phyloP scores from a whole-genome alignment of 2,329 filamentous ascomycete species.

The Claviceps arundinis region DNA sequence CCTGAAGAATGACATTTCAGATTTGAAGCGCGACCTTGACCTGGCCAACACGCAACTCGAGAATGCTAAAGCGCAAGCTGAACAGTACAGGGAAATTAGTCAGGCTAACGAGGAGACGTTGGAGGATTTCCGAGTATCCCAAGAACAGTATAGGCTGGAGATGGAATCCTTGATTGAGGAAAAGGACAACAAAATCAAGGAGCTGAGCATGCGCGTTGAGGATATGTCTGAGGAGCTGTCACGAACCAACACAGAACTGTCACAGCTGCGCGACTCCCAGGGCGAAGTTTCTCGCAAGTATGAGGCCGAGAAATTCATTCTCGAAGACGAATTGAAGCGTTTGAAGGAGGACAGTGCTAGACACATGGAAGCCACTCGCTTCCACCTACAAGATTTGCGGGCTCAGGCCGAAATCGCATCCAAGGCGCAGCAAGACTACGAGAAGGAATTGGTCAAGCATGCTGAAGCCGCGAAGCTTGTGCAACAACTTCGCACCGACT shows the following conservation, averaged over 20 bases:
- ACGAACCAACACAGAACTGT: slow-evolving; percentile 70
- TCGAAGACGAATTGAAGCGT: slow-evolving; percentile 67
- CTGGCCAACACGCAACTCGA: slow-evolving; percentile 69
- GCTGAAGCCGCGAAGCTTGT: slow-evolving; percentile 84
- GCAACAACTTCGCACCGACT: slow-evolving; percentile 64
- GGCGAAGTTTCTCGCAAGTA: slow-evolving; percentile 57
- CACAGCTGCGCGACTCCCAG: slow-evolving; percentile 65
- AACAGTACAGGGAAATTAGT: slow-evolving; percentile 80
- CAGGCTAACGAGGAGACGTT: slow-evolving; percentile 80
- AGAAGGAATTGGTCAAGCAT: slow-evolving; percentile 87
- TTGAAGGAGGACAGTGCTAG: slow-evolving; percentile 76
- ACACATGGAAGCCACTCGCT: slow-evolving; percentile 65
- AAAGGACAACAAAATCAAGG: slow-evolving; percentile 67
- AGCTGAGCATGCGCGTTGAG: slow-evolving; percentile 71
- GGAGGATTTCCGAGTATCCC: slow-evolving; percentile 61
- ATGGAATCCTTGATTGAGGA: slow-evolving; percentile 62
- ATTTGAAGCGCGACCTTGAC: slow-evolving; percentile 79
- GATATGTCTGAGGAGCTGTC: slow-evolving; percentile 74
- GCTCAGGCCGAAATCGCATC: slow-evolving; percentile 88
- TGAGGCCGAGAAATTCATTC: slow-evolving; percentile 68
- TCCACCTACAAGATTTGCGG: slow-evolving; percentile 82
- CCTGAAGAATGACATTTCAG: slow-evolving; percentile 67
- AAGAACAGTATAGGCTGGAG: slow-evolving; percentile 80
- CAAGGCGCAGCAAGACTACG: slow-evolving; percentile 88
- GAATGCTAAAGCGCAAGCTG: slow-evolving; percentile 64